These are phyloP conservation scores for Elaeis oleifera DNA, from an alignment of 202 grass and related monocot species.

Conservation along the genomic window DNA sequence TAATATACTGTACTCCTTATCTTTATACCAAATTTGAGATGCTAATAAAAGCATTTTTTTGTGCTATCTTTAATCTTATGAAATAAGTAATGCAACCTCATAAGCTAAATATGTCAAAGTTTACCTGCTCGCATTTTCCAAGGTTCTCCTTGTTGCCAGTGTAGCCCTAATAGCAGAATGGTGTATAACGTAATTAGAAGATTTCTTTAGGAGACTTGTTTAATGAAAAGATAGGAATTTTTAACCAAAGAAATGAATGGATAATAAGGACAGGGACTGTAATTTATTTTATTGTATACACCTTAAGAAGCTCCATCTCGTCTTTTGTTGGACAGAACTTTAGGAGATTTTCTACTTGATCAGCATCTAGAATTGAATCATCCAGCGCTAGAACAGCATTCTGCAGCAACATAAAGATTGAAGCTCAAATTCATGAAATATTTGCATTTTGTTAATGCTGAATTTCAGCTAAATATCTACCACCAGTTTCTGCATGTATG, in stretches of 20 bases:
- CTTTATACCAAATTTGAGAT: no score
- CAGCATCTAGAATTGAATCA: constrained; percentile 78
- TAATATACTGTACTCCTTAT: no score
- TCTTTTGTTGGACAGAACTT: constrained; percentile 99
- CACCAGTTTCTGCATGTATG: no score
- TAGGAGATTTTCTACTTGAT: constrained; percentile 88
- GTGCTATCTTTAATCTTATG: not conserved
- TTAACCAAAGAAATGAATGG: not conserved
- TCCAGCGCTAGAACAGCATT: constrained; percentile 79
- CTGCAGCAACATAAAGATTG: constrained; percentile 16
- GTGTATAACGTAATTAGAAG: constrained; percentile 12
- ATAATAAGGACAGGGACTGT: no score
- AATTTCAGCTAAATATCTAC: no score
- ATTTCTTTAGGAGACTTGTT: constrained; percentile 18
- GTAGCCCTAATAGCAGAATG: constrained; percentile 48
- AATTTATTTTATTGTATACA: constrained; percentile 15
- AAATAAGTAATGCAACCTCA: constrained; percentile 10
- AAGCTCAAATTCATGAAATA: no score
- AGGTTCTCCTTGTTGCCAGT: constrained; percentile 63
- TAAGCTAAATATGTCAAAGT: constrained; percentile 5
- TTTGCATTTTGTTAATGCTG: no score
- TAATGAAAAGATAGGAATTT: constrained; percentile 15
- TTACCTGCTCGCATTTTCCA: constrained; percentile 97
- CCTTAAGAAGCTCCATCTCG: constrained; percentile 98
- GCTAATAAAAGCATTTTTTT: no score